Base-by-base conservation (phyloP, 768 basidiomycete species). In the Lactarius trivialis region DNA sequence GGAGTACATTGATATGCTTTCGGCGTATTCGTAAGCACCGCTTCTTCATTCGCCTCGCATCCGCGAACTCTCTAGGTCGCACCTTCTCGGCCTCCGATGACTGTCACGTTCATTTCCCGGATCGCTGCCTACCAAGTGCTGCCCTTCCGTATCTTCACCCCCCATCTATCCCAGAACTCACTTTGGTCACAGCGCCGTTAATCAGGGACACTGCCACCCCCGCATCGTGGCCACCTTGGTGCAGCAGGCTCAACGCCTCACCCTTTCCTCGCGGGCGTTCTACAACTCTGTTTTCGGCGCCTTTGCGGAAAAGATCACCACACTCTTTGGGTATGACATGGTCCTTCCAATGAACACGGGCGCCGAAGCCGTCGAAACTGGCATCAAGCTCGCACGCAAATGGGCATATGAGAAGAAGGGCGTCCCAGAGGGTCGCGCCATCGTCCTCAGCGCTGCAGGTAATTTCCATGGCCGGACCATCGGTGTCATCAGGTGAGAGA, bases 291-390 rank as follows among this genome's bases (percentile, higher is more conserved):
- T 88, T 65, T 91, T 99, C 67, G 94, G 93, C 0, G 80, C 78
- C n/a, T 99, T 94, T 73, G 93, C 94, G 1, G 81, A 90, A 76
- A 82, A 85, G 73, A 79, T 98, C 62, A 92, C 89, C 1, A 76
- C 83, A 61, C 82, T 90, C 76, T 93, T 96, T 70, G 88, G 87
- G 14, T 98, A 90, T 73, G 95, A 96, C 65, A 94, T 93, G 86
- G 93, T 97, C 2, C 79, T 98, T 9, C 95, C 96, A 26, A 97
- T 98, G 94, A 99, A 99, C 80, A 98, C 96, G 0, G 96, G 96
- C 51, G 94, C 94, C 0, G 97, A 99, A 71, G 97, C 97, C 8
- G 97, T 98, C 58, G 97, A 99, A 77, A 97, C 95, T 0, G 85
- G 88, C n/a, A 74, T 99, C 72, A 99, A 99, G 80, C 81, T 98